phyloP scores from a whole-genome alignment of 768 basidiomycete species.

The Termitomyces titanicus region DNA sequence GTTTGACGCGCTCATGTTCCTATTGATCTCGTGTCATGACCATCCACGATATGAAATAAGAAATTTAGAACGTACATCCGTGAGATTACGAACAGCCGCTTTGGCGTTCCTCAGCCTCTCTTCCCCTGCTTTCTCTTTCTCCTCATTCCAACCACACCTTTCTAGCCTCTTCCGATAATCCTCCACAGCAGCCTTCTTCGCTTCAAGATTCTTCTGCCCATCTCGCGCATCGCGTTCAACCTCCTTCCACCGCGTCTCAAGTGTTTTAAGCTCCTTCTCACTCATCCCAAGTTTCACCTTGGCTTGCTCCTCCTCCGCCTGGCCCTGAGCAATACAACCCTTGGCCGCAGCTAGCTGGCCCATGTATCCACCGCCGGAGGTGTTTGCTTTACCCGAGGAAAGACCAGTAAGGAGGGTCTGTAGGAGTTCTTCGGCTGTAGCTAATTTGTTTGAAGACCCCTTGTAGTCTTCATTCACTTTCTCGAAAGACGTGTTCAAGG shows the following conservation, averaged over 20 bases:
- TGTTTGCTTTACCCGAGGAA: constrained; percentile 60
- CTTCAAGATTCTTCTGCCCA: constrained; percentile 63
- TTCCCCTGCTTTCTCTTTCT: constrained; percentile 63
- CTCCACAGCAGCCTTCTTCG: constrained; percentile 55
- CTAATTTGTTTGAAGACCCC: constrained; percentile 52
- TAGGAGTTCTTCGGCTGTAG: constrained; percentile 85
- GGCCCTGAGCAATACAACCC: constrained; percentile 67
- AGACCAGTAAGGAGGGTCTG: constrained; percentile 94
- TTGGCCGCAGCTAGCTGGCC: constrained; percentile 90
- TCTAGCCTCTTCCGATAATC: constrained; percentile 48
- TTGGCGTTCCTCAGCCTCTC: constrained; percentile 47
- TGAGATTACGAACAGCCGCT: constrained; percentile 48
- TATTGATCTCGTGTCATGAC: constrained; percentile 22
- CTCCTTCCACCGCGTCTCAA: constrained; percentile 79
- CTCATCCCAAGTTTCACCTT: constrained; percentile 72
- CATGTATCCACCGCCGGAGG: constrained; percentile 87
- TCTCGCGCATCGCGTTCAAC: constrained; percentile 84
- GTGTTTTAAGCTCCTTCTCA: constrained; percentile 71
- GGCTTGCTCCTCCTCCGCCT: constrained; percentile 82
- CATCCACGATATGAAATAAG: constrained; percentile 5
- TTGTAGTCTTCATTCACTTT: constrained; percentile 69
- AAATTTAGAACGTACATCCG: constrained; percentile 50
- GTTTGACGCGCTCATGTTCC: constrained; percentile 67
- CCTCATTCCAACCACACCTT: constrained; percentile 71
- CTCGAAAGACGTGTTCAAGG: constrained; percentile 51